These are phyloP conservation scores for Fimicolochytrium jonesii DNA, from an alignment of 192 early-diverging fungal species.

Conservation along the genomic window DNA sequence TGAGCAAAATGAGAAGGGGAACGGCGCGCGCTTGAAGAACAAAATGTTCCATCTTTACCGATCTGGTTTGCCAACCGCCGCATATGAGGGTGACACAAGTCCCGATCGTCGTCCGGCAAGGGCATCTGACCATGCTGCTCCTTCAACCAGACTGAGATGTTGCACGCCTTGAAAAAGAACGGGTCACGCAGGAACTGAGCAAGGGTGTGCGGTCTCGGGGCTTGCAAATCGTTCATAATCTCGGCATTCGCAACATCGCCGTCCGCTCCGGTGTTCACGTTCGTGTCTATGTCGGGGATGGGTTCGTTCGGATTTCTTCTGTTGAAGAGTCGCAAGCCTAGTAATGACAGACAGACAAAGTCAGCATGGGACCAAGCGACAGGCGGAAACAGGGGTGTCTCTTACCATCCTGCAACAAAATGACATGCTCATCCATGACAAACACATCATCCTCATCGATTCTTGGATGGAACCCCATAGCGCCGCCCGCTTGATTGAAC, in stretches of 20 bases:
- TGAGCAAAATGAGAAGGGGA: too few relatives aligned
- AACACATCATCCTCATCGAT: not conserved
- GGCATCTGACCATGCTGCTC: not conserved
- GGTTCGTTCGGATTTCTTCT: not conserved
- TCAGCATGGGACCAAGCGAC: not conserved
- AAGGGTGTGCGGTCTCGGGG: not conserved
- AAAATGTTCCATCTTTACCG: too few relatives aligned
- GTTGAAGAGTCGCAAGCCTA: constrained; percentile 8
- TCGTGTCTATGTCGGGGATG: not conserved
- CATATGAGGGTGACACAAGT: too few relatives aligned
- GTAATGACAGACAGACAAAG: not conserved
- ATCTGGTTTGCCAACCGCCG: too few relatives aligned
- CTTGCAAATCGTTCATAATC: not conserved
- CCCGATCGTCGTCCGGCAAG: not conserved
- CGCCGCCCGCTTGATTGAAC: not conserved
- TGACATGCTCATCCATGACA: constrained; percentile 2
- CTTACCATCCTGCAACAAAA: constrained; percentile 8
- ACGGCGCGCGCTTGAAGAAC: too few relatives aligned
- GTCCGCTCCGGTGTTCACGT: too few relatives aligned
- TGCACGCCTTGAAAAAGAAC: not conserved
- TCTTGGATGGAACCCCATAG: not conserved
- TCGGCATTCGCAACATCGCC: not conserved
- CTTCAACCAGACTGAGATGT: not conserved
- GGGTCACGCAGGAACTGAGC: not conserved
- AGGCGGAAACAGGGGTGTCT: not conserved